phyloP scores from a whole-genome alignment of 345 rosid genomes.

The Gossypium mustelinum region DNA sequence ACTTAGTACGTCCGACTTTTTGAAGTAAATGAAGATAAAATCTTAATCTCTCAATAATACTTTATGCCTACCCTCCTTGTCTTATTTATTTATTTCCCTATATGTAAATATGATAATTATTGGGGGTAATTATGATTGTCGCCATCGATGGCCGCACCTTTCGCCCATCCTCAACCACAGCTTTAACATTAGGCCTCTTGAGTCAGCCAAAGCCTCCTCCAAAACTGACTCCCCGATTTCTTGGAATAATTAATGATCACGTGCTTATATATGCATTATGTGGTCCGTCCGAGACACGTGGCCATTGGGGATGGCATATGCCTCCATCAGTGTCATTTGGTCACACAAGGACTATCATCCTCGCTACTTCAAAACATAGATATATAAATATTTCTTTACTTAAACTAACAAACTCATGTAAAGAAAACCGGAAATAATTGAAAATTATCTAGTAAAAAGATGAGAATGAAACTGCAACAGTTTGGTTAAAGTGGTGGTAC shows the following conservation, averaged over 20 bases:
- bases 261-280: constrained; percentile 62
- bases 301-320: constrained; percentile 87
- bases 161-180: too few species aligned
- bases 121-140: background rate
- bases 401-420: too few species aligned
- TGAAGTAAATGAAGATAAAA: too few species aligned
- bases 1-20: too few species aligned
- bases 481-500: too few species aligned
- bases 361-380: constrained; percentile 48
- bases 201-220: constrained; percentile 28
- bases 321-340: constrained; percentile 82
- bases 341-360: constrained; percentile 57
- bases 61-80: too few species aligned
- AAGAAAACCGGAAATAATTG: background rate
- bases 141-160: background rate
- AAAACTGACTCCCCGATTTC: constrained; percentile 16
- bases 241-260: constrained; percentile 31
- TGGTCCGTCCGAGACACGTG: constrained; percentile 78
- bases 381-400: too few species aligned
- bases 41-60: too few species aligned
- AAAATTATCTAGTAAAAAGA: too few species aligned
- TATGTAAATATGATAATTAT: too few species aligned
- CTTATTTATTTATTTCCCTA: too few species aligned
- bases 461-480: too few species aligned
- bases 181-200: constrained; percentile 15